phyloP scores from a whole-genome alignment of 345 rosid genomes.

The Gossypium thurberi region DNA sequence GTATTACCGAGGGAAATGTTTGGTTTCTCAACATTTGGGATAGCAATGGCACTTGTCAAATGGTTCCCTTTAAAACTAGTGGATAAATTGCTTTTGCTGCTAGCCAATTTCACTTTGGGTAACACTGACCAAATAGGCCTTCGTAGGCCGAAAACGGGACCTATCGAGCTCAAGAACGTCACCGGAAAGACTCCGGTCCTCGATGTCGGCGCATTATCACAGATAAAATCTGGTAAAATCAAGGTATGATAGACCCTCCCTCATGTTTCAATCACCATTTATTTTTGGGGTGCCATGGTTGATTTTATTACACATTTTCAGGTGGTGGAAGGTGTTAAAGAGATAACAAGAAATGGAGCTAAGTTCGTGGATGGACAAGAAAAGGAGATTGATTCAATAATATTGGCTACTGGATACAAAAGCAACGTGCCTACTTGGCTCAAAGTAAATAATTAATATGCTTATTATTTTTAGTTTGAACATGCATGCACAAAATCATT shows the following conservation, averaged over 20 bases:
- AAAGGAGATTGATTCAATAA: slow-evolving; percentile 62
- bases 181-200: slow-evolving; percentile 93
- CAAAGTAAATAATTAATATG: slow-evolving; percentile 37
- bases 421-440: slow-evolving; percentile 94
- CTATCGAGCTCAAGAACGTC: slow-evolving; percentile 69
- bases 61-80: slow-evolving; percentile 73
- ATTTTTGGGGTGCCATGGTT: not conserved
- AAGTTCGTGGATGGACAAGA: slow-evolving; percentile 78
- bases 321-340: slow-evolving; percentile 69
- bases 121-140: slow-evolving; percentile 71
- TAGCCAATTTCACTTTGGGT: slow-evolving; percentile 48
- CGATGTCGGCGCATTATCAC: slow-evolving; percentile 77
- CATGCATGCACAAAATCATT: too few relatives aligned
- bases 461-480: slow-evolving; percentile 14
- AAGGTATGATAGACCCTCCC: slow-evolving; percentile 35
- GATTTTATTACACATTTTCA: slow-evolving; percentile 21
- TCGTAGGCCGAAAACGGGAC: slow-evolving; percentile 84
- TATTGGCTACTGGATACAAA: slow-evolving; percentile 87
- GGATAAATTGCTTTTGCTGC: slow-evolving; percentile 48
- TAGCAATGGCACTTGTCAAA: slow-evolving; percentile 71
- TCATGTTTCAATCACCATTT: not conserved
- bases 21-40: slow-evolving; percentile 76
- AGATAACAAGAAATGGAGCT: slow-evolving; percentile 56
- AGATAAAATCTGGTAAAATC: slow-evolving; percentile 64
- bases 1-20: slow-evolving; percentile 84